phyloP scores from a whole-genome alignment of 768 basidiomycete species.

The Lentinula raphanica region DNA sequence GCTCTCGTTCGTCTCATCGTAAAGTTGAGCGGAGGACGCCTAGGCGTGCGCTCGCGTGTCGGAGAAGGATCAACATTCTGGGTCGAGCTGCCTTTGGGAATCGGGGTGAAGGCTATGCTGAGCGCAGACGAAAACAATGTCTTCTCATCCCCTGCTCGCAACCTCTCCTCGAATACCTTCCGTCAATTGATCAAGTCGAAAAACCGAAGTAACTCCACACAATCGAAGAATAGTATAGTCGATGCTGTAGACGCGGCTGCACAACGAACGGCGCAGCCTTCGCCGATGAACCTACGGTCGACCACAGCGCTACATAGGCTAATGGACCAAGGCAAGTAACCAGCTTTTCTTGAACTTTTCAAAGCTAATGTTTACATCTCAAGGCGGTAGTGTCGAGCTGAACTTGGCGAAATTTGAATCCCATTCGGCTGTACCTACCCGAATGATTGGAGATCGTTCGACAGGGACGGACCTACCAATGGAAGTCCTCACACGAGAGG shows the following conservation, averaged over 20 bases:
- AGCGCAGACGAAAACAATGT: slow-evolving; percentile 9
- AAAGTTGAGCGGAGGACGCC: slow-evolving; percentile 64
- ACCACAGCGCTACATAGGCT: slow-evolving; percentile 52
- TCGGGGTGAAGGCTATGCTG: slow-evolving; percentile 50
- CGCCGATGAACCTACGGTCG: slow-evolving; percentile 25
- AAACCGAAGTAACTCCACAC: slow-evolving; percentile 11
- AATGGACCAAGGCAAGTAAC: slow-evolving; percentile 54
- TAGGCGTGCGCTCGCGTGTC: slow-evolving; percentile 62
- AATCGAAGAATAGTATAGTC: slow-evolving; percentile 19
- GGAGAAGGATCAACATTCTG: slow-evolving; percentile 82
- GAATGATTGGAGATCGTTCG: slow-evolving; percentile 38
- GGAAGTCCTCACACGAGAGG: slow-evolving; percentile 7
- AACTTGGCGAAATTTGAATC: slow-evolving; percentile 31
- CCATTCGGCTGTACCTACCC: slow-evolving; percentile 31
- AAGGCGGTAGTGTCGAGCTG: slow-evolving; percentile 49
- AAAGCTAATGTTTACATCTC: slow-evolving; percentile 49
- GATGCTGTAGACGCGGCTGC: slow-evolving; percentile 27
- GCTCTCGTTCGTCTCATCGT: slow-evolving; percentile 78
- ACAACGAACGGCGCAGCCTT: slow-evolving; percentile 21
- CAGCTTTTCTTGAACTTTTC: slow-evolving; percentile 35
- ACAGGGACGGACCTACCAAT: slow-evolving; percentile 28
- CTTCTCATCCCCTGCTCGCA: background rate
- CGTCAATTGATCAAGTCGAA: slow-evolving; percentile 17
- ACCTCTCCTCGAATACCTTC: slow-evolving; percentile 8
- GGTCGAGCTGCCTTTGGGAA: slow-evolving; percentile 78